Evolutionary conservation across 2,329 filamentous ascomycete species (phyloP), one percentile per base, ranked within the genome.

Genomic region (Calonectria ilicicola): DNA sequence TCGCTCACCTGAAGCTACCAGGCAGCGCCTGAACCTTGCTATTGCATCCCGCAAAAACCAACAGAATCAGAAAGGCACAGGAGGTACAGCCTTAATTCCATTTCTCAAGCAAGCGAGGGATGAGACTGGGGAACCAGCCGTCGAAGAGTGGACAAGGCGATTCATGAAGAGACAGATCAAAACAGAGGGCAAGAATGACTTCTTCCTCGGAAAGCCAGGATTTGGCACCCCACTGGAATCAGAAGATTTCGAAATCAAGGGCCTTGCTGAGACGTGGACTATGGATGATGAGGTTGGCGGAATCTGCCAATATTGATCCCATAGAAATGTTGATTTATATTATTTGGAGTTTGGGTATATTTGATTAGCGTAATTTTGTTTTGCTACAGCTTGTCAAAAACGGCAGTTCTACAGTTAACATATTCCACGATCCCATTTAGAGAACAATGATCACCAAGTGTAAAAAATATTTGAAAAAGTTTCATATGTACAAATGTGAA

Each of bases 91-190:
- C 0, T 87, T 99, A 69, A 98, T 99, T 69, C 95, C 96, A 0
- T 99, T 99, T 84, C 87, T 99, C 73, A 98, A 98, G 85, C 97
- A 99, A 85, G 97, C 97, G 5, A 90, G 97, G 32, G 96, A 99
- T 80, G 97, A 99, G 87, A 99, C 97, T 0, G 94, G 95, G 19
- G 96, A 98, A 83, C 95, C 95, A 1, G 95, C 96, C 1, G 93
- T 98, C 44, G 89, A 91, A 77, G 85, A 87, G 65, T 93, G 91
- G 91, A 88, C 90, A 0, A 87, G 83, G 75, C 84, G 86, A 21
- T 91, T 91, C 78, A 90, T 91, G 88, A 89, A 85, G 77, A 85
- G 88, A 44, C 85, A 88, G 80, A 83, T 86, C 26, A 84, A 85
- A 76, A 81, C 85, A 19, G 86, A 88, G 40, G 89, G 89, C 2